A percentile compares a stretch with the other conserved stretches of the same genome.
Conservation (phyloP, 306 rosid species). For the Trifolium pratense region DNA sequence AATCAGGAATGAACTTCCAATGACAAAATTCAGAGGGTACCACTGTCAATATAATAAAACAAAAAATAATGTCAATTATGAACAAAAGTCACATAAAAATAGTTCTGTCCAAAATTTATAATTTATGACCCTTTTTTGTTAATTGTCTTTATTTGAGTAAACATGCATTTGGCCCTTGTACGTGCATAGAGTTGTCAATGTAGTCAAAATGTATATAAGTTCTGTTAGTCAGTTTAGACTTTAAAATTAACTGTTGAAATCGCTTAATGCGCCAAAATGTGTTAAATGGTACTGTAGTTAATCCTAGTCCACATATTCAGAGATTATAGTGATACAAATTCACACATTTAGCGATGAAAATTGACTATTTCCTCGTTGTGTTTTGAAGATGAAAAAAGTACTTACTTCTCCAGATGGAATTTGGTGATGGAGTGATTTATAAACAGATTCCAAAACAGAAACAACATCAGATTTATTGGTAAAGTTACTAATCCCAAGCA, state of each 20-base stretch:
- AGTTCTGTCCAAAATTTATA: neutral
- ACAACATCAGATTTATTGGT: slow-evolving; percentile 69
- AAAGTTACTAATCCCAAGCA: slow-evolving; percentile 74
- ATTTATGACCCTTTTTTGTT: neutral
- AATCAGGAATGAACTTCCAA: slow-evolving; percentile 78
- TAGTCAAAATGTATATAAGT: neutral
- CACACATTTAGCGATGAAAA: too few relatives aligned
- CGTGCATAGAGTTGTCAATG: too few relatives aligned
- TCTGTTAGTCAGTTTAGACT: too few relatives aligned
- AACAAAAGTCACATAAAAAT: neutral
- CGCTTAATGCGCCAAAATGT: too few relatives aligned
- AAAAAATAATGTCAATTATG: slow-evolving; percentile 22
- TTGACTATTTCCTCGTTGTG: too few relatives aligned
- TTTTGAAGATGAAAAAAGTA: neutral
- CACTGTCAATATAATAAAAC: slow-evolving; percentile 55
- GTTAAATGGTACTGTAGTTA: too few relatives aligned
- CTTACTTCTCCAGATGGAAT: slow-evolving; percentile 46
- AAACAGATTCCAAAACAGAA: slow-evolving; percentile 73
- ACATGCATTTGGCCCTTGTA: neutral
- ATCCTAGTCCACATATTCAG: too few relatives aligned
- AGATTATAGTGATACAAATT: too few relatives aligned
- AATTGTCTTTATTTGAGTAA: neutral
- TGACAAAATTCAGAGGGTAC: slow-evolving; percentile 73
- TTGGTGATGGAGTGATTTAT: slow-evolving; percentile 48
- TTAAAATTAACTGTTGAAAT: too few relatives aligned